Percentiles rank a stretch among this genome's conserved stretches.
These are phyloP conservation scores for Aspergillus campestris DNA, from an alignment of 495 filamentous ascomycete species.

Conservation along the genomic window DNA sequence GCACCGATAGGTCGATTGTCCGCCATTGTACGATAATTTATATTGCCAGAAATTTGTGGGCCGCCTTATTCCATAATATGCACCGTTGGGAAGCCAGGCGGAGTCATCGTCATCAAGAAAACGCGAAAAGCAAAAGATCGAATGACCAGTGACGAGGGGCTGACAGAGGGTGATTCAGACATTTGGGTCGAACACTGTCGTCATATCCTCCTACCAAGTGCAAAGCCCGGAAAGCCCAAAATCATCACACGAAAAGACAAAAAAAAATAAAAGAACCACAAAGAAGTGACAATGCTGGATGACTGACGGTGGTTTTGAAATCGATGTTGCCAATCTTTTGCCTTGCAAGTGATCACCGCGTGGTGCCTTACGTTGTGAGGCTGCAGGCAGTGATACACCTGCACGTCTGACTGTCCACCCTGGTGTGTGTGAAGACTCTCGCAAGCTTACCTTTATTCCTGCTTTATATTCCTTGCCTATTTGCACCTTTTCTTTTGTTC, in stretches of 20 bases:
- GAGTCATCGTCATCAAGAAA: background rate
- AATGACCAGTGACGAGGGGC: slow-evolving; percentile 4
- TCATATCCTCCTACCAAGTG: background rate
- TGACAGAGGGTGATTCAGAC: slow-evolving; percentile 1
- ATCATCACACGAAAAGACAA: slow-evolving; percentile 1
- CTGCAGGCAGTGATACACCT: too few species aligned
- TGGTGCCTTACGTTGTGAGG: too few species aligned
- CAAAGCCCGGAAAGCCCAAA: background rate
- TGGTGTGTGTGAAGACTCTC: too few species aligned
- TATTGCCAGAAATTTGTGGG: slow-evolving; percentile 22
- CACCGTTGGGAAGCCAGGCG: slow-evolving; percentile 19
- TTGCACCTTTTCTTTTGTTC: too few species aligned
- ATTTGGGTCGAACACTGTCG: slow-evolving; percentile 1
- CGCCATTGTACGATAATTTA: slow-evolving; percentile 41
- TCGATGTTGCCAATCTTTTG: slow-evolving; percentile 6
- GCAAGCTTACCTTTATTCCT: too few species aligned
- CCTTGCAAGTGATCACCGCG: background rate
- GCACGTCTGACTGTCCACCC: too few species aligned
- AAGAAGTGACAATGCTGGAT: slow-evolving; percentile 7
- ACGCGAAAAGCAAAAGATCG: background rate
- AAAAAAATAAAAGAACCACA: slow-evolving; percentile 4
- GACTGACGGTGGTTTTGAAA: slow-evolving; percentile 14
- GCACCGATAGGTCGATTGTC: slow-evolving; percentile 26
- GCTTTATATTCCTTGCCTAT: too few species aligned
- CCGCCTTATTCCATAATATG: slow-evolving; percentile 25